Evolutionary conservation across 1,139 yeast species (phyloP), one percentile per base, ranked within the genome.

Genomic region (Protomyces inundatus): DNA sequence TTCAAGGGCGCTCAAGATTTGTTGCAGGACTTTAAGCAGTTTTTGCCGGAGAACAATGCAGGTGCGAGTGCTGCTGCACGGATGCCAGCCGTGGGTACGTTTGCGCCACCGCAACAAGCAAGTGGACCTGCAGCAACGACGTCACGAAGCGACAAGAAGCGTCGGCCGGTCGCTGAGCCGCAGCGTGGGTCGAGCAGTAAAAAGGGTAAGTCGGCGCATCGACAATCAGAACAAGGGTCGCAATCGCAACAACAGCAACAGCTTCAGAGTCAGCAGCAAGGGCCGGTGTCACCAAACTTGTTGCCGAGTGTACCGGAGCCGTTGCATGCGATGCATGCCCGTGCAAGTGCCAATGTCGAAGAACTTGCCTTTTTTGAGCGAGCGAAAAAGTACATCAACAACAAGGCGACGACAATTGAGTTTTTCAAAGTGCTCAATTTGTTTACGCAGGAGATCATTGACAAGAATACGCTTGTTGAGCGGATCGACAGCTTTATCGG

Each of bases 1-100:
- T 93, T 93, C 77, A 86, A 90, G 66, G 89, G 89, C 71, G 96
- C 97, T 4, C 98, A 98, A 1, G 98, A 93, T 74, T 81, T 93
- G 68, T 78, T 93, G 69, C 96, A 90, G 70, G 98, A 95, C 73
- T 93, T 93, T 76, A 90, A 91, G 74, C 95, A 90, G 74, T 93
- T 93, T 73, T 81, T 93, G 74, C 99, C 99, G 1, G 98, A 93
- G 71, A 85, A 69, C 67, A 60, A 76, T 67, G 59, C 75, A 69
- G 61, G 72, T 69, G 39, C 73, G 16, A 45, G 57, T 39, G 62
- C 64, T 30, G 63, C 61, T 7, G 58, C 67, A 10, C 40, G 66
- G 23, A 80, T 93, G 66, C 98, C 98, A 16, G 98, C 98, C 5
- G 91, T 93, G 48, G 98, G 98, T 5, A 91, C 86, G 73, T 93